Evolutionary conservation across 306 rosid genomes (phyloP), one percentile per base, ranked within the genome.

Genomic region (Vigna hirtella): DNA sequence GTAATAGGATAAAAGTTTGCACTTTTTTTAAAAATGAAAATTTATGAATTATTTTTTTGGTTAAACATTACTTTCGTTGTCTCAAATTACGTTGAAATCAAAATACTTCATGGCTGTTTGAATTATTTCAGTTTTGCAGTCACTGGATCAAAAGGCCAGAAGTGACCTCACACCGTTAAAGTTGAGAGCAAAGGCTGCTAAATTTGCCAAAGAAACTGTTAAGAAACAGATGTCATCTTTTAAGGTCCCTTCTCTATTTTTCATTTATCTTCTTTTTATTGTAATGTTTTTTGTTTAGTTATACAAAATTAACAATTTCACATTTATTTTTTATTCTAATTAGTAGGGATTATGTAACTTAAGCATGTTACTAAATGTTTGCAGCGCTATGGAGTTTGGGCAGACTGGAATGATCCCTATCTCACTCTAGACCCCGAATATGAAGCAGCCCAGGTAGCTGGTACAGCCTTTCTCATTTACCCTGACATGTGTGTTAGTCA

Each of bases 321-420:
- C 61, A 49, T 20, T 49, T 18, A 48, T 2, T 20, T 79, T 67
- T 51, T n/a, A 9, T 73, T 80, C 15, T 38, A 24, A 43, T 43
- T 66, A 59, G 51, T 45, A 42, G 52, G 64, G 45, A 58, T n/a
- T 26, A 66, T 68, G 79, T 66, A 65, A 56, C 76, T 85, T 59
- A 76, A 76, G 42, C 75, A 65, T 87, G 58, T 74, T 80, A 82
- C 85, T 75, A 74, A 85, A 84, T 87, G 70, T 79, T 80, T 93
- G 84, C 93, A 95, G 98, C 99, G 99, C 59, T 95, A 76, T 79
- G 98, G 99, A 84, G 88, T 95, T 66, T 95, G 99, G 99, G 99
- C 98, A n/a, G 98, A 95, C 87, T 95, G 99, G 98, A 88, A 85
- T 74, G 84, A 86, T 86, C 91, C 93, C 50, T 95, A 95, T 81